Evolutionary conservation across 495 filamentous ascomycete species (phyloP), one percentile per base, ranked within the genome.

Genomic region (Hyaloscypha finlandica): DNA sequence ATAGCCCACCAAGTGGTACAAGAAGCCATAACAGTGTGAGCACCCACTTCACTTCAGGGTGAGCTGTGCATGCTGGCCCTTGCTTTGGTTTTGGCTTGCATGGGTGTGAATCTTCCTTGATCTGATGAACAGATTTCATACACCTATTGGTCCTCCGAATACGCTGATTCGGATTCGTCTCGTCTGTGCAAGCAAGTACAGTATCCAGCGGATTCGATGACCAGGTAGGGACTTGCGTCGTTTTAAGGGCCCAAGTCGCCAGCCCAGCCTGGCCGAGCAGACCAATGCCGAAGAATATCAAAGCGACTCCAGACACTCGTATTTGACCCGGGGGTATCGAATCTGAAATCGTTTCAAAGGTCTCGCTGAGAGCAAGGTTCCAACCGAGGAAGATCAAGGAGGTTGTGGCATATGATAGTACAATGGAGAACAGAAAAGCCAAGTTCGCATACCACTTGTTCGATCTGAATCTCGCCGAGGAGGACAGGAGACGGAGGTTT

Each of bases 181-280:
- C 67, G 57, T 73, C 67, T n/a, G 64, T 68, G 58, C 75, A 77
- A 3, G 70, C 67, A 19, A 61, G 54, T 19, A 66, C 71, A n/a
- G 75, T 70, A 53, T 74, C 69, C 52, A 78, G 71, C 11, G 76
- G 76, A 61, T 77, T 78, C n/a, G 75, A 77, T 63, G 75, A 76
- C 76, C 76, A 78, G 0, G 72, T 78, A 4, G 69, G 70, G n/a
- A 77, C 72, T 29, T 68, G 20, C 5, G 74, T 77, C n/a, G 48
- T 48, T 14, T 56, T 25, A 4, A 81, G 51, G 16, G 75, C 68
- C 78, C 77, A 80, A 9, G 72, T 79, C 3, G 77, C 69, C 16
- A 81, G 65, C 37, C 67, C 59, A 55, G 77, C 74, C 32, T 80
- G 77, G 12, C 71, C 58, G 20, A 78, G 51, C 20, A 82, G 68